Evolutionary conservation across 106 monocot species (phyloP).

Genomic region (Alisma plantagoaquatica): DNA sequence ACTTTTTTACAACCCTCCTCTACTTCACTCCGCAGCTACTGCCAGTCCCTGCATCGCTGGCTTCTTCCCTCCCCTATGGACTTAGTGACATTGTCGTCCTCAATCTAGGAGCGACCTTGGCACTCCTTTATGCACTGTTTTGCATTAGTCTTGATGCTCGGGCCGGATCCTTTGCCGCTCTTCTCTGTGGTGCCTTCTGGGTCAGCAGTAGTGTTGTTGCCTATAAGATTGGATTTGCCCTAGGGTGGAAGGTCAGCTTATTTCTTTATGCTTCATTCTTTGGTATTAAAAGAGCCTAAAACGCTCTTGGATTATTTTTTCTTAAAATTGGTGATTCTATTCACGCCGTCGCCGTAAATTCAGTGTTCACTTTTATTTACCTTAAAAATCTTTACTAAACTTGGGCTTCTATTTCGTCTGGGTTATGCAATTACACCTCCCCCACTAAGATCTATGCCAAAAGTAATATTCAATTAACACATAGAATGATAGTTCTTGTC

Average conservation of each 20-base stretch:
- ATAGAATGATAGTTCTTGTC: no score
- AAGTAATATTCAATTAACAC: no score
- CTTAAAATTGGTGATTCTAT: no score
- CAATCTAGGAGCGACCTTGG: conserved; percentile 7
- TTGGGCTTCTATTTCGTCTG: no score
- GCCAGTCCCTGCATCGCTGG: conserved; percentile 8
- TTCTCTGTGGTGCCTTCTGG: conserved; percentile 10
- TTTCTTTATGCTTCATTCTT: background rate
- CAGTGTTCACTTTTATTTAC: no score
- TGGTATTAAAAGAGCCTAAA: no score
- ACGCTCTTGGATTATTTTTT: no score
- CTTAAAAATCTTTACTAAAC: no score
- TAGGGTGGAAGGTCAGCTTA: conserved; percentile 13
- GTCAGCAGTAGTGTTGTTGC: conserved; percentile 16
- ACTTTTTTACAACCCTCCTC: conserved; percentile 65
- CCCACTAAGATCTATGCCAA: no score
- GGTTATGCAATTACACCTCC: no score
- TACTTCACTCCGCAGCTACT: conserved; percentile 53
- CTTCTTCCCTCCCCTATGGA: conserved; percentile 5
- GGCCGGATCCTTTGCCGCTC: conserved; percentile 10
- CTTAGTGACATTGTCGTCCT: conserved; percentile 12
- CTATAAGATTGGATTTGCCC: conserved; percentile 6
- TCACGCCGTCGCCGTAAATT: no score
- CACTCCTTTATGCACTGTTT: conserved; percentile 15
- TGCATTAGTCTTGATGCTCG: conserved; percentile 1